Conservation (phyloP, 179 eudicot genomes). For the Heliamphora pulchella region DNA sequence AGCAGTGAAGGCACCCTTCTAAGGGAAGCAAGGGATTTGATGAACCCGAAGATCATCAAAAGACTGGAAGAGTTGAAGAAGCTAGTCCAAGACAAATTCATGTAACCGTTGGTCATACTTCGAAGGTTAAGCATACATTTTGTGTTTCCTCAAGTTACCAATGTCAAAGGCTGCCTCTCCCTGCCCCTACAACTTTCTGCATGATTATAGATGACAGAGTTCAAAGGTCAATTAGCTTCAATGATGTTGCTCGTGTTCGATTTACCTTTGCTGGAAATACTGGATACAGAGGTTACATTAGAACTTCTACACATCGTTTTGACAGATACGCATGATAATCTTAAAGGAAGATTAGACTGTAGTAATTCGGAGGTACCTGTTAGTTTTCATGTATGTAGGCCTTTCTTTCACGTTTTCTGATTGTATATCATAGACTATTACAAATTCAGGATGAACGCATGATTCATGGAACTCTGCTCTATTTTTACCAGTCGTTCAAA, state of each 20-base stretch:
- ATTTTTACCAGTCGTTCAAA: too few species aligned
- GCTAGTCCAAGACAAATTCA: slow-evolving; percentile 57
- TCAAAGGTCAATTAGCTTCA: neutral
- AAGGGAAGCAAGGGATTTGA: slow-evolving; percentile 64
- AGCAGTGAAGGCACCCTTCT: slow-evolving; percentile 68
- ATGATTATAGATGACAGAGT: neutral
- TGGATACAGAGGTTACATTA: neutral
- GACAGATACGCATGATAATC: neutral
- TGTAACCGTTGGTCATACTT: slow-evolving; percentile 31
- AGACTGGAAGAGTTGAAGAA: slow-evolving; percentile 58
- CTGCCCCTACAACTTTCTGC: neutral
- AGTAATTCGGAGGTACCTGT: neutral
- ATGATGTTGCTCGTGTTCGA: neutral
- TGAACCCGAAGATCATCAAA: slow-evolving; percentile 58
- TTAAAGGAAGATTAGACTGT: neutral
- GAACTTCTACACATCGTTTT: neutral
- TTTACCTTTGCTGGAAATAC: neutral
- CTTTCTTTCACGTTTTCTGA: too few species aligned
- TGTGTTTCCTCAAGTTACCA: slow-evolving; percentile 4
- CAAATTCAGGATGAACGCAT: too few species aligned
- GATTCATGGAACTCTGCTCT: too few species aligned
- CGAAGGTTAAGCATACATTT: neutral
- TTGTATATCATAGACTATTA: too few species aligned
- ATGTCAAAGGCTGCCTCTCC: neutral
- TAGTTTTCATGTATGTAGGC: neutral